Percentiles rank a stretch among this genome's conserved stretches.
Evolutionary conservation across 2,329 filamentous ascomycete species (phyloP).

Genomic region (Myotisia sp.): DNA sequence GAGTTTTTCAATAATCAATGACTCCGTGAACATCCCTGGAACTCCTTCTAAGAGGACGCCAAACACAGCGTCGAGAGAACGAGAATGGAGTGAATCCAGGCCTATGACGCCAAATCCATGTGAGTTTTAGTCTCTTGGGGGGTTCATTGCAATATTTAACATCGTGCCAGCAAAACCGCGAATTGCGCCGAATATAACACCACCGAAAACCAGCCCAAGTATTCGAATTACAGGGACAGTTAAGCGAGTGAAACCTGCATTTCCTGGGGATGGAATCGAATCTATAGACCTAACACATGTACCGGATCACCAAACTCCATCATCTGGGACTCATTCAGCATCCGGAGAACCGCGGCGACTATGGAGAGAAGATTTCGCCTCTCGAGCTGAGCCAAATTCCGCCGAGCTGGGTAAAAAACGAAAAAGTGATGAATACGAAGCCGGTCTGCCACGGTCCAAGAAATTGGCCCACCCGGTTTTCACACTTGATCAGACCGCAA

Average conservation of each 20-base stretch:
- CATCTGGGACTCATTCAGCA: conserved; percentile 26
- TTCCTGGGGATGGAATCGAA: conserved; percentile 27
- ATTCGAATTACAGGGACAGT: too few species aligned
- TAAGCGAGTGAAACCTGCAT: too few species aligned
- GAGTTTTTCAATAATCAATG: conserved; percentile 6
- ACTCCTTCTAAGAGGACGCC: background rate
- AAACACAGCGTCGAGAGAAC: too few species aligned
- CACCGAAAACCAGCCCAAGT: conserved; percentile 1
- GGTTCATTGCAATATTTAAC: background rate
- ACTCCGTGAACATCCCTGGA: conserved; percentile 1
- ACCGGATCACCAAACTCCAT: conserved; percentile 21
- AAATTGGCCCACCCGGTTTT: conserved; percentile 11
- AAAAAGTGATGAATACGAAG: conserved; percentile 35
- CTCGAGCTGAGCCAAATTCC: conserved; percentile 20
- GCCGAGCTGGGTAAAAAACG: conserved; percentile 33
- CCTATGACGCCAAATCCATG: background rate
- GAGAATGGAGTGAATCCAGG: background rate
- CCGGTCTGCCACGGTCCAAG: conserved; percentile 24
- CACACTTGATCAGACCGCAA: too few species aligned
- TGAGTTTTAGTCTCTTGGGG: background rate
- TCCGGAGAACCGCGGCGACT: conserved; percentile 29
- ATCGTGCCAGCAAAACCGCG: background rate
- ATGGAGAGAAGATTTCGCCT: conserved; percentile 33
- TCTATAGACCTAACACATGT: conserved; percentile 34
- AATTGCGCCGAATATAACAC: conserved; percentile 1